Evolutionary conservation across 129 eudicot genomes (phyloP), one percentile per base, ranked within the genome.

Genomic region (Pittosporum tobira): DNA sequence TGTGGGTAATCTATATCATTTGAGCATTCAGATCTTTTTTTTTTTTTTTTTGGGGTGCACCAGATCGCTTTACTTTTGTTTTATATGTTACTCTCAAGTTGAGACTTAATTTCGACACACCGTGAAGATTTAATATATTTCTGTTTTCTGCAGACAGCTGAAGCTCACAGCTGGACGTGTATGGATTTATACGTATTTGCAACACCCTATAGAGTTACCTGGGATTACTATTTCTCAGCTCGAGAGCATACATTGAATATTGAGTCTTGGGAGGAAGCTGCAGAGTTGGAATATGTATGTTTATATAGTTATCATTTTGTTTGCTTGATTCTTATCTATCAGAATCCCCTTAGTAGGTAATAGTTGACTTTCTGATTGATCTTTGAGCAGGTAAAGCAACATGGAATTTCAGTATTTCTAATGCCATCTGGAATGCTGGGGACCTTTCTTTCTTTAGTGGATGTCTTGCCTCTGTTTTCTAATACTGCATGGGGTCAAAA

Each of bases 381-480:
- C 47, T 46, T 36, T 64, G 73, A 51, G 62, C 83, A 91, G 98
- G 94, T 93, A 64, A 93, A 81, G 68, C 94, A 93, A 65, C 99
- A 93, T 46, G 99, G 99, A 15, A 71, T 93, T 52, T 87, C 99
- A 38, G 96, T 93, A 6, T 93, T 87, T 68, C 87, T 93, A 25
- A 93, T 93, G 99, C 99, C 99, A 49, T 93, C 99, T 3, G 99
- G 99, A 77, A 93, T 93, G 99, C 74, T 93, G 64, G 99, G 99
- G 66, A 93, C 96, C 22, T 57, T 93, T 66, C 79, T 81, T 53
- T 93, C 99, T 38, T 61, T 93, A 70, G 94, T 93, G 63, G 99
- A 93, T 66, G 96, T 93, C 52, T 54, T 87, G 69, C 99, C 99
- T 19, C 76, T 93, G 25, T 93, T 93, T 70, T 79, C 99, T 46